Base-by-base conservation (phyloP, 2,329 filamentous ascomycete genomes). In the Epichloe gansuensis region DNA sequence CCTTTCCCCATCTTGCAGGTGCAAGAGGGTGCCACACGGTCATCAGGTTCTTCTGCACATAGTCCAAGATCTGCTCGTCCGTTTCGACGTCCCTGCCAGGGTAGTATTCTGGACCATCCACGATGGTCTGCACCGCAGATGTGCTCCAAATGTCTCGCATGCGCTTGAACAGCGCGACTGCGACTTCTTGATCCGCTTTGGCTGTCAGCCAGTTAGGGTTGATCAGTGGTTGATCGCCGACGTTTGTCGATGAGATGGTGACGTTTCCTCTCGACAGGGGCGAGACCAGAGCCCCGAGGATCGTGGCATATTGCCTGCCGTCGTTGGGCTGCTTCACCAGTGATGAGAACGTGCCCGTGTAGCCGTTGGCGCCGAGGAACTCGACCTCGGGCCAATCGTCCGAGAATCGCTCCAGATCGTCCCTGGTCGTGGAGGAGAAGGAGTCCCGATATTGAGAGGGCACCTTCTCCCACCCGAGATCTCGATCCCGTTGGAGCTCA, bases 181-280 rank as follows among this genome's bases (percentile, higher is more conserved):
- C 69, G 2, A 77, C 58, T 8, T 74, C 69, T 23, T 65, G 55
- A 50, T 78, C 75, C 2, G 66, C 62, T 3, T 65, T 63, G 13
- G 70, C 62, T 5, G 62, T 63, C 2, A 77, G 61, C 67, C 68
- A 77, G 54, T 71, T 71, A 0, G 72, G 69, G n/a, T 74, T 65
- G 54, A 77, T 70, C 15, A 71, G 57, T 0, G 75, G 75, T 1
- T 59, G 58, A 7, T 54, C 56, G 21, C 67, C 63, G 2, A 62
- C 64, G 42, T 65, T 60, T 17, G 58, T 43, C 0, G 67, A 70
- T 0, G 50, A 48, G 21, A 76, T 65, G 0, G 66, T 69, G 3
- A 76, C 60, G 48, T 62, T 74, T 15, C 74, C 74, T 1, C 70
- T 66, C 1, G 72, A 75, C 0, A 56, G 45, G 15, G 59, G 58